Percentiles rank a stretch among this genome's conserved stretches.
phyloP scores from a whole-genome alignment of 345 rosid species.

The Gossypium raimondii region DNA sequence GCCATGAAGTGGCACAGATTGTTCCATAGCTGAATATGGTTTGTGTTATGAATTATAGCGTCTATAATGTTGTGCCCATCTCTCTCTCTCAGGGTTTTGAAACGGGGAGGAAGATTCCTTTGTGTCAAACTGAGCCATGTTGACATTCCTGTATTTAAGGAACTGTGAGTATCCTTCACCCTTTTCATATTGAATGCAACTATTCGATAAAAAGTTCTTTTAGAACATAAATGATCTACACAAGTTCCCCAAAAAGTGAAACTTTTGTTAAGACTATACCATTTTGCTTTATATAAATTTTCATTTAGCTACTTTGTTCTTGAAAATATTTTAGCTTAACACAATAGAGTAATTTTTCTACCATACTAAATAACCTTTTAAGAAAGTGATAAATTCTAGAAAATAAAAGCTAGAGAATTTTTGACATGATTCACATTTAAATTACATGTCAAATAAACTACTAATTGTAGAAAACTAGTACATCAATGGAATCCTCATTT shows the following conservation, averaged over 20 bases:
- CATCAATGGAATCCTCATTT: not conserved
- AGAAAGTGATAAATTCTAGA: not conserved
- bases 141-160: slow-evolving; percentile 76
- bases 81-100: slow-evolving; percentile 53
- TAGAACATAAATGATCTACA: not conserved
- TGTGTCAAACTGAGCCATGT: slow-evolving; percentile 96
- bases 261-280: not conserved
- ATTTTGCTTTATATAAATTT: not conserved
- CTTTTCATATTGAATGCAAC: not conserved
- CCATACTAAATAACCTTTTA: too few species aligned
- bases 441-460: not conserved
- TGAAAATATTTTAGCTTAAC: not conserved
- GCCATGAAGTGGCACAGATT: not conserved
- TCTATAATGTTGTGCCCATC: not conserved
- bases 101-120: slow-evolving; percentile 89
- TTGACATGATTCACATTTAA: not conserved
- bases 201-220: not conserved
- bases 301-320: not conserved
- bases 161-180: slow-evolving; percentile 58
- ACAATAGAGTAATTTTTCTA: too few species aligned
- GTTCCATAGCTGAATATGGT: slow-evolving; percentile 2
- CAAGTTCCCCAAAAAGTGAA: too few species aligned
- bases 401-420: not conserved
- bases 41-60: not conserved
- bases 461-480: not conserved